Percentiles rank a stretch among this genome's conserved stretches.
Evolutionary conservation across 2,329 filamentous ascomycete genomes (phyloP).

Genomic region (Akanthomyces muscarius): DNA sequence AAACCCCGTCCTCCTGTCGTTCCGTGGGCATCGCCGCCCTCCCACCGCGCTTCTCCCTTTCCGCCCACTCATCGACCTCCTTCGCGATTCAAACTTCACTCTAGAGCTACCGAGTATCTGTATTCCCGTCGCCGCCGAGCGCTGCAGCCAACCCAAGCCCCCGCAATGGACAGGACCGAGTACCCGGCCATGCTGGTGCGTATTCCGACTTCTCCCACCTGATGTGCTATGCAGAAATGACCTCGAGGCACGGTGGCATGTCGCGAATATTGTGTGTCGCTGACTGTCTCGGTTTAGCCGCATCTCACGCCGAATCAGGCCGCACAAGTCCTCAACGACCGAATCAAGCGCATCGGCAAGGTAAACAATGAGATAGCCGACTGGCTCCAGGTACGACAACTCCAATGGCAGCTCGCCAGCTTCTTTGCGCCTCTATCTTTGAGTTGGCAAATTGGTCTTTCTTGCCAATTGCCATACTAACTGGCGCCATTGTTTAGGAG

Average conservation of each 20-base stretch:
- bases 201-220: constrained; percentile 16
- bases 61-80: not conserved
- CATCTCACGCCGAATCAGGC: constrained; percentile 78
- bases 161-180: constrained; percentile 75
- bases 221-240: not conserved
- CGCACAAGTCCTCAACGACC: constrained; percentile 76
- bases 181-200: constrained; percentile 94
- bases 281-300: constrained; percentile 49
- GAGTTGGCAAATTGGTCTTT: too few species aligned
- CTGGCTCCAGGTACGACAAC: constrained; percentile 77
- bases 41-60: not conserved
- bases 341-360: constrained; percentile 79
- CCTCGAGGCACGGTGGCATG: not conserved
- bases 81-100: constrained; percentile 17
- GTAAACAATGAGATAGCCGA: constrained; percentile 90
- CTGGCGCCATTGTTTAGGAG: constrained; percentile 56
- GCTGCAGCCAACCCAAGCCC: constrained; percentile 4
- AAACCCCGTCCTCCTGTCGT: not conserved
- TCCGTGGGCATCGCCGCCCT: constrained; percentile 4
- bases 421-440: not conserved
- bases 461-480: not conserved
- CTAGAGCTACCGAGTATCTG: constrained; percentile 19
- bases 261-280: constrained; percentile 14
- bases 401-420: not conserved
- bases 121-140: constrained; percentile 10